Percentiles rank a stretch among this genome's conserved stretches.
Evolutionary conservation across 2,329 filamentous ascomycete genomes (phyloP).

Genomic region (Fonsecaea erecta): DNA sequence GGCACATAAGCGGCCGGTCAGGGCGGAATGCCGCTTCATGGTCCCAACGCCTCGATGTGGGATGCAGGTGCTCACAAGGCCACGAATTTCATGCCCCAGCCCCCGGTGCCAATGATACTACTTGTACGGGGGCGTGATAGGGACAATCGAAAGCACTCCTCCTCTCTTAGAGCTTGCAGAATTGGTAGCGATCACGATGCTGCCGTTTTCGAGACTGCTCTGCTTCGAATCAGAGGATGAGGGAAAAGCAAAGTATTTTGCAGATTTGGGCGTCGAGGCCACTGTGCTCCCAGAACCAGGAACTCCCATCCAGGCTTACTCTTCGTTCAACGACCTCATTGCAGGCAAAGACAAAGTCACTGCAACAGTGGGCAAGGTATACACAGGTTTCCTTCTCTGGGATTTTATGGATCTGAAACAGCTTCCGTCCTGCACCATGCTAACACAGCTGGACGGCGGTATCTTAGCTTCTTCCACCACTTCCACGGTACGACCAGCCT

Average conservation of each 20-base stretch:
- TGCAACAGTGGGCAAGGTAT: not conserved
- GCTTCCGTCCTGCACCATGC: not conserved
- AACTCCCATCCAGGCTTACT: constrained; percentile 1
- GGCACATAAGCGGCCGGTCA: not conserved
- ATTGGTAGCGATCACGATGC: not conserved
- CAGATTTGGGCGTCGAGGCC: not conserved
- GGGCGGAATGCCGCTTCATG: not conserved
- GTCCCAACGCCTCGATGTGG: not conserved
- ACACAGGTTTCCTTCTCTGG: not conserved
- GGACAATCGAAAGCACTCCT: not conserved
- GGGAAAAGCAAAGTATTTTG: not conserved
- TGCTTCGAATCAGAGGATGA: not conserved
- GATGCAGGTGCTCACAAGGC: not conserved
- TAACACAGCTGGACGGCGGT: not conserved
- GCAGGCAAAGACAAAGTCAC: not conserved
- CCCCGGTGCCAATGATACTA: not conserved
- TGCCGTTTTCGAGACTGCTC: constrained; percentile 2
- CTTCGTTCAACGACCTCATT: constrained; percentile 1
- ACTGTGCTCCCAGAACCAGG: not conserved
- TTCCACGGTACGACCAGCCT: not conserved
- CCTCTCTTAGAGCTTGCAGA: not conserved
- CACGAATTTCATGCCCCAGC: not conserved
- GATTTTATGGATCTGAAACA: too few relatives aligned
- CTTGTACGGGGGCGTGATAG: not conserved
- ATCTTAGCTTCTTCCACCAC: not conserved